Conservation (phyloP, 2,329 filamentous ascomycete species). For the Aspergillus fischeri region DNA sequence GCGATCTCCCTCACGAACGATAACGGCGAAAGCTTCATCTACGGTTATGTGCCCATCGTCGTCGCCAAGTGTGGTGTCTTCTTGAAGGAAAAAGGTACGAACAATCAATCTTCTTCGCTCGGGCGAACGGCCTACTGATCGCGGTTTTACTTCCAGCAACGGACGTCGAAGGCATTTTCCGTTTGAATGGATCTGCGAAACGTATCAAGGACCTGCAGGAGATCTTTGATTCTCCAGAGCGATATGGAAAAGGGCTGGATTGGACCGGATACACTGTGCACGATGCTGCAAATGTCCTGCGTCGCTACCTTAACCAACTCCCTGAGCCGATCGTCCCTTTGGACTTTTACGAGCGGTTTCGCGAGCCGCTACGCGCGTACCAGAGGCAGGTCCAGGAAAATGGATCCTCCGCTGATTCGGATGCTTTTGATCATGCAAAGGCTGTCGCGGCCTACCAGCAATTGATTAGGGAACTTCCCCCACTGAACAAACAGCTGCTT, state of each 20-base stretch:
- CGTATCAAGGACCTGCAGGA: constrained; percentile 94
- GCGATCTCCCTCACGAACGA: constrained; percentile 94
- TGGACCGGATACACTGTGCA: constrained; percentile 98
- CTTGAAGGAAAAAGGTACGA: constrained; percentile 90
- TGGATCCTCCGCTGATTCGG: constrained; percentile 64
- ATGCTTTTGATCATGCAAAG: constrained; percentile 67
- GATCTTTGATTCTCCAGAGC: constrained; percentile 88
- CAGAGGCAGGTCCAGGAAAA: constrained; percentile 67
- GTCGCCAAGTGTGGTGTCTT: constrained; percentile 98
- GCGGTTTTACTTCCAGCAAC: constrained; percentile 61
- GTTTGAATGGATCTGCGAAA: constrained; percentile 91
- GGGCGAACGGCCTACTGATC: constrained; percentile 1
- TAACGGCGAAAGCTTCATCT: constrained; percentile 91
- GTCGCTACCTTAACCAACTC: constrained; percentile 91
- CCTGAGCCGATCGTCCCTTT: constrained; percentile 95
- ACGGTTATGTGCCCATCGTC: constrained; percentile 96
- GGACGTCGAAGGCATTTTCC: constrained; percentile 92
- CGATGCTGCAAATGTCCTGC: constrained; percentile 93
- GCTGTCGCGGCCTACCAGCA: constrained; percentile 82
- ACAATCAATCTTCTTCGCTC: constrained; percentile 21
- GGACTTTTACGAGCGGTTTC: constrained; percentile 87
- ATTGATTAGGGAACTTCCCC: constrained; percentile 87
- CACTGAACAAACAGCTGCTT: constrained; percentile 86
- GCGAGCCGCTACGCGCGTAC: constrained; percentile 71
- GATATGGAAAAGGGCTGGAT: constrained; percentile 93